Percentiles rank a stretch among this genome's conserved stretches.
Evolutionary conservation across 2,329 filamentous ascomycete genomes (phyloP).

Genomic region (Xylariaceae sp.): DNA sequence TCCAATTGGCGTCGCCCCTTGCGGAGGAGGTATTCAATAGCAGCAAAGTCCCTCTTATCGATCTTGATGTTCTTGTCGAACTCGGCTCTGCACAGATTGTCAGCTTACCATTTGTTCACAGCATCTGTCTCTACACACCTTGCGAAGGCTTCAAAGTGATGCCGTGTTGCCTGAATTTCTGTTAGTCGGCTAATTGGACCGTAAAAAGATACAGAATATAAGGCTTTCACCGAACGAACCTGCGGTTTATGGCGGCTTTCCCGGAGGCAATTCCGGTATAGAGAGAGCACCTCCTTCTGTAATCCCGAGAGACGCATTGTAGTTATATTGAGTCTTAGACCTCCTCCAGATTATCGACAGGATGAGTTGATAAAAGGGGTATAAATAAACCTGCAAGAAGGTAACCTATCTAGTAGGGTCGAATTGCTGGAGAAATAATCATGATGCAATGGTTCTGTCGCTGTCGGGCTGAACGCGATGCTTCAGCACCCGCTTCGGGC

Average conservation of each 20-base stretch:
- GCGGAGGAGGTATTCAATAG: constrained; percentile 78
- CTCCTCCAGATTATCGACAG: too few relatives aligned
- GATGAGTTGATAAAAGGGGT: too few relatives aligned
- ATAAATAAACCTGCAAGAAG: too few relatives aligned
- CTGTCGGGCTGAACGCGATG: background rate
- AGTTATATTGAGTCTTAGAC: too few relatives aligned
- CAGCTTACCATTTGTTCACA: too few relatives aligned
- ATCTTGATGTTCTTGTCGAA: constrained; percentile 66
- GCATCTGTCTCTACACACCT: constrained; percentile 47
- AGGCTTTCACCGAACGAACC: too few relatives aligned
- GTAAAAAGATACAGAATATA: too few relatives aligned
- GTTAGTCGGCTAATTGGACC: too few relatives aligned
- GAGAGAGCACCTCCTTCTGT: constrained; percentile 79
- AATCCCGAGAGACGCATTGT: constrained; percentile 69
- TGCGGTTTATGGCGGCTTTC: constrained; percentile 74
- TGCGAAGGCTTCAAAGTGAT: constrained; percentile 59
- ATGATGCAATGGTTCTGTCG: background rate
- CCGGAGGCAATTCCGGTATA: constrained; percentile 83
- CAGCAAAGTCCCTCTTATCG: constrained; percentile 78
- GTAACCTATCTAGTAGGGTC: too few relatives aligned
- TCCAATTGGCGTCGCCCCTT: constrained; percentile 80
- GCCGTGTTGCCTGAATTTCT: constrained; percentile 53
- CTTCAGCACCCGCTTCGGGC: too few relatives aligned
- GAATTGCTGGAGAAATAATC: background rate
- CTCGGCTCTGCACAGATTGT: constrained; percentile 51